Conservation (phyloP, 495 filamentous ascomycete genomes). For the Neurospora sp. region DNA sequence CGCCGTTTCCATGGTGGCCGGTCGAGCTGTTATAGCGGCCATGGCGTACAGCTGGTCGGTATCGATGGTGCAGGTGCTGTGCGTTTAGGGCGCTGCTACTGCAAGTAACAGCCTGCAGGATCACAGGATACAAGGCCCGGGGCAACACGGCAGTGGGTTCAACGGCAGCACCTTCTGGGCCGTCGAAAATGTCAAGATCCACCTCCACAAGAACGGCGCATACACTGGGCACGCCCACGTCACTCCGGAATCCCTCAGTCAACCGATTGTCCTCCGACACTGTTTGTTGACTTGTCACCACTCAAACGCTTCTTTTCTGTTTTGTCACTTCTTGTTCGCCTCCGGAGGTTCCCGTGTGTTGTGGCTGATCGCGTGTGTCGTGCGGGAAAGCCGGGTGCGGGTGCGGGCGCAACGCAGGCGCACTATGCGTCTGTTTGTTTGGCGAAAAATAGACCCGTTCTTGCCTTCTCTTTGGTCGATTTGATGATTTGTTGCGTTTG, state of each 20-base stretch:
- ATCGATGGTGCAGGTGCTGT: neutral
- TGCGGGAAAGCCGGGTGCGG: neutral
- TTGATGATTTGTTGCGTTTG: neutral
- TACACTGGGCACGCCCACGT: neutral
- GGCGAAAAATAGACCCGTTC: neutral
- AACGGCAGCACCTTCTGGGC: neutral
- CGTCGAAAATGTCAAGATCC: neutral
- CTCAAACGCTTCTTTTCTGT: neutral
- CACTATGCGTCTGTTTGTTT: neutral
- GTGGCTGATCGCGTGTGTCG: neutral
- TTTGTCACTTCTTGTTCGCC: neutral
- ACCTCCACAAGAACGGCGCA: neutral
- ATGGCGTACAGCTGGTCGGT: neutral
- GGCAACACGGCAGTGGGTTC: neutral
- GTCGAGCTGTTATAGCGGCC: slow-evolving; percentile 15
- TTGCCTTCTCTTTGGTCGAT: neutral
- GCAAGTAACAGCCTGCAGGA: neutral
- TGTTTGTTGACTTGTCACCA: neutral
- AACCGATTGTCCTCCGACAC: neutral
- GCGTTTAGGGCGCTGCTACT: neutral
- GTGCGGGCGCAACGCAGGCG: neutral
- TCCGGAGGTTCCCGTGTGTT: neutral
- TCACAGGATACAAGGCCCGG: neutral
- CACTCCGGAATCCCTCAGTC: neutral
- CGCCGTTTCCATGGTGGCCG: slow-evolving; percentile 20